These are phyloP conservation scores for Penicillium aurantiogriseum DNA, from an alignment of 2,329 filamentous ascomycete genomes.

Conservation along the genomic window DNA sequence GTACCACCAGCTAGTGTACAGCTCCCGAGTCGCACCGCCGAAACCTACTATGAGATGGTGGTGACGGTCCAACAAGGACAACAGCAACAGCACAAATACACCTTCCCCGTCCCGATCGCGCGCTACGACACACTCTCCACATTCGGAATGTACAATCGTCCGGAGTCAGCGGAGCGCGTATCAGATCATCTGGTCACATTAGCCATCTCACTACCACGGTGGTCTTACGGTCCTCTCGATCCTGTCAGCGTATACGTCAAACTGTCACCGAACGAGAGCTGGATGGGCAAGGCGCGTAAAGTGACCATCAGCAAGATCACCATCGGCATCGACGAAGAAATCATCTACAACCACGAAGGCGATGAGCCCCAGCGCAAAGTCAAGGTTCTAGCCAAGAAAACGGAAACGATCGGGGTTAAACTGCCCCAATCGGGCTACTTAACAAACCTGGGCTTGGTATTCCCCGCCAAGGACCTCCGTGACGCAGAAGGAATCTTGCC, in stretches of 20 bases:
- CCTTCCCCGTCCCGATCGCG: constrained; percentile 84
- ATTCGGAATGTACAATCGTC: constrained; percentile 99
- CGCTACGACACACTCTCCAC: constrained; percentile 96
- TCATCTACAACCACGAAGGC: constrained; percentile 97
- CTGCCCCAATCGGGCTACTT: constrained; percentile 89
- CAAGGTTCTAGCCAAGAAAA: constrained; percentile 81
- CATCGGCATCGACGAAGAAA: constrained; percentile 91
- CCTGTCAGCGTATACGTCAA: constrained; percentile 96
- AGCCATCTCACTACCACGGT: constrained; percentile 86
- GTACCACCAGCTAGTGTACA: constrained; percentile 92
- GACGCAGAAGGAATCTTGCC: constrained; percentile 86
- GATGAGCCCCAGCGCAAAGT: constrained; percentile 90
- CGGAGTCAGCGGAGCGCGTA: constrained; percentile 80
- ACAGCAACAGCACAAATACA: constrained; percentile 82
- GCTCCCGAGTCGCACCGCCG: constrained; percentile 86
- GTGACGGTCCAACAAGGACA: constrained; percentile 92
- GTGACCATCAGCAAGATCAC: constrained; percentile 95
- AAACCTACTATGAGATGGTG: constrained; percentile 95
- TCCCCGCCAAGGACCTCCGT: constrained; percentile 83
- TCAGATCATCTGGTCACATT: constrained; percentile 89
- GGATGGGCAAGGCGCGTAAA: constrained; percentile 83
- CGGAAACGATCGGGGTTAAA: constrained; percentile 75
- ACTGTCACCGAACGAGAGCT: constrained; percentile 86
- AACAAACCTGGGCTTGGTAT: constrained; percentile 86
- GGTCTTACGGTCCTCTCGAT: constrained; percentile 94